Conservation (phyloP, 2,329 filamentous ascomycete species). For the Cyphellophora attinorum region DNA sequence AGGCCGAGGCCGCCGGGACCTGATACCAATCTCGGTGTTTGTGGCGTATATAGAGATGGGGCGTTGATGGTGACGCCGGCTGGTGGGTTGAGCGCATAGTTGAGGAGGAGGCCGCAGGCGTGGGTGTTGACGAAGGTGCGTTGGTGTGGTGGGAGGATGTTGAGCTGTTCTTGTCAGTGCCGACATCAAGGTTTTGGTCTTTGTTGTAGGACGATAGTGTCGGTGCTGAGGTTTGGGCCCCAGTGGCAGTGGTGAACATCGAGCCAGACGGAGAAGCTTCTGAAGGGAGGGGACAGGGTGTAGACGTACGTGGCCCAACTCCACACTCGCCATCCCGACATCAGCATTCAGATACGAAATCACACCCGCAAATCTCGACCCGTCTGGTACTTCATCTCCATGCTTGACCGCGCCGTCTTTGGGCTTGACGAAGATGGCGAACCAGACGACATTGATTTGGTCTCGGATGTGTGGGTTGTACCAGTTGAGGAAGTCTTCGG, state of each 20-base stretch:
- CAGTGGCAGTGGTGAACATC: too few species aligned
- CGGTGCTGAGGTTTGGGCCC: too few species aligned
- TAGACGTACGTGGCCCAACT: constrained; percentile 4
- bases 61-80: too few species aligned
- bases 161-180: constrained; percentile 23
- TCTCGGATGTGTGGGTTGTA: not conserved
- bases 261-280: not conserved
- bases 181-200: too few species aligned
- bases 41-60: too few species aligned
- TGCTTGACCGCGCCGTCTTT: not conserved
- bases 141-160: constrained; percentile 25
- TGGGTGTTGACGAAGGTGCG: constrained; percentile 27
- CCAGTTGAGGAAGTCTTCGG: not conserved
- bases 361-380: constrained; percentile 5
- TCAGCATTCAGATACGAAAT: constrained; percentile 4
- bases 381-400: not conserved
- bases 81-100: constrained; percentile 21
- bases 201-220: too few species aligned
- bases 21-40: too few species aligned
- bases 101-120: constrained; percentile 25
- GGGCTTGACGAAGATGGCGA: constrained; percentile 4
- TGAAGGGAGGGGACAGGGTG: not conserved
- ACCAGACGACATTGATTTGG: not conserved
- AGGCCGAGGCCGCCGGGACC: constrained; percentile 20
- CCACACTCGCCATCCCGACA: constrained; percentile 1